These are phyloP conservation scores for Neurospora sp. DNA, from an alignment of 2,329 filamentous ascomycete genomes.

Conservation along the genomic window DNA sequence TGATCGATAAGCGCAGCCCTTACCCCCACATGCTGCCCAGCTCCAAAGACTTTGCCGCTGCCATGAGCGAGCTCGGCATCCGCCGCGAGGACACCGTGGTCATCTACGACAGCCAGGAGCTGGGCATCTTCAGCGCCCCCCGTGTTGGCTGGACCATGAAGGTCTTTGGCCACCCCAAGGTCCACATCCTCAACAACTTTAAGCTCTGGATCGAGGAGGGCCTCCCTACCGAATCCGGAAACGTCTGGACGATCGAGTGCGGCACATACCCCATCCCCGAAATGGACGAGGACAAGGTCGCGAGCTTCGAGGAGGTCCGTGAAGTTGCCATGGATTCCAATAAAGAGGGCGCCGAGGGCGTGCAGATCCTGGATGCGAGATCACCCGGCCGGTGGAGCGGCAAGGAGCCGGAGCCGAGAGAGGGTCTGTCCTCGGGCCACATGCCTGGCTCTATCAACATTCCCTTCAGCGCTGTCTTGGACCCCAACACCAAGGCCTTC, in stretches of 20 bases:
- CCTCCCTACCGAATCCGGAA: constrained; percentile 70
- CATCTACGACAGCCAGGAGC: constrained; percentile 84
- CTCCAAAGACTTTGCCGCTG: constrained; percentile 68
- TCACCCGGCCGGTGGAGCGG: constrained; percentile 72
- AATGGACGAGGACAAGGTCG: constrained; percentile 52
- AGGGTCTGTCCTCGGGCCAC: constrained; percentile 80
- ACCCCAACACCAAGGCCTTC: constrained; percentile 73
- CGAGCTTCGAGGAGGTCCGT: constrained; percentile 72
- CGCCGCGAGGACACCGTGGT: constrained; percentile 80
- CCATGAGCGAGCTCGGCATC: constrained; percentile 85
- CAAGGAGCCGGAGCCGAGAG: constrained; percentile 73
- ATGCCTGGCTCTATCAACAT: constrained; percentile 81
- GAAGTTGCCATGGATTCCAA: constrained; percentile 65
- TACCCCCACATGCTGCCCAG: constrained; percentile 96
- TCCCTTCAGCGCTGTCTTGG: constrained; percentile 69
- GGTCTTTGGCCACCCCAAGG: constrained; percentile 78
- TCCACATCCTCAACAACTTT: constrained; percentile 94
- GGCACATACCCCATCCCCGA: constrained; percentile 55
- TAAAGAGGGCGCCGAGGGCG: constrained; percentile 71
- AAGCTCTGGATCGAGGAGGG: constrained; percentile 83
- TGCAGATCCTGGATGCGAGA: constrained; percentile 85
- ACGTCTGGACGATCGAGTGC: constrained; percentile 57
- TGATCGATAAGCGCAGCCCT: constrained; percentile 77
- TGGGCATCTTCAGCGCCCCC: constrained; percentile 90
- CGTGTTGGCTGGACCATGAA: constrained; percentile 88